Evolutionary conservation across 441 rosid genomes (phyloP), one percentile per base, ranked within the genome.

Genomic region (Gossypium trilobum): DNA sequence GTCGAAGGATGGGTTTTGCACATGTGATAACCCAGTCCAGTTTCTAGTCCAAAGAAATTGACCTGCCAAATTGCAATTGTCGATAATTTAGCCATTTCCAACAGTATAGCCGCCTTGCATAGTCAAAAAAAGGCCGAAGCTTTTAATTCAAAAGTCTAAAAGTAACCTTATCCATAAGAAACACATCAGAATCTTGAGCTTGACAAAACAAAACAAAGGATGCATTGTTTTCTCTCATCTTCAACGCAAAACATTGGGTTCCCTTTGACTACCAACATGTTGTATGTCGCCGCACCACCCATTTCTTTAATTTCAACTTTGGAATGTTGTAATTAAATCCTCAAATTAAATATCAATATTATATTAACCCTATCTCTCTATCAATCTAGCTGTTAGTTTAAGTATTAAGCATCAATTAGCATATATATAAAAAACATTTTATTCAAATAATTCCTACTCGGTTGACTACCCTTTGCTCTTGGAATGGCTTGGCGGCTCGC

Each of bases 41-140:
- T 31, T 31, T 31, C 39, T 5, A 31, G 39, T 5, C 39, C 39
- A 31, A 31, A 31, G 39, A 31, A 31, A 31, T 31, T 31, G 1
- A 31, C 39, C 39, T 33, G 8, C 39, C 39, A 5, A 31, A 31
- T 31, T 31, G 8, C 8, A 1, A 6, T 31, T 6, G 8, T 31
- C 39, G 39, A 6, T 31, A 31, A 31, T 5, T 31, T 31, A 31
- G 39, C 39, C 19, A 2, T 36, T 23, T 33, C 50, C 16, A 62
- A 8, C 5, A 16, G 16, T 4, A 19, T 9, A 19, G 54, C 51
- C 2, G 51, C 7, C 51, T 9, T 19, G 17, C 1, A 19, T 63
- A 55, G 71, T 75, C 65, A 71, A 75, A 19, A 71, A 20, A 69
- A 25, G 3, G 55, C 62, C 4, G 42, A 48, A 58, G 17, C 14